Base-by-base conservation (phyloP, 345 rosid species). In the Eucalyptus pauciflora region DNA sequence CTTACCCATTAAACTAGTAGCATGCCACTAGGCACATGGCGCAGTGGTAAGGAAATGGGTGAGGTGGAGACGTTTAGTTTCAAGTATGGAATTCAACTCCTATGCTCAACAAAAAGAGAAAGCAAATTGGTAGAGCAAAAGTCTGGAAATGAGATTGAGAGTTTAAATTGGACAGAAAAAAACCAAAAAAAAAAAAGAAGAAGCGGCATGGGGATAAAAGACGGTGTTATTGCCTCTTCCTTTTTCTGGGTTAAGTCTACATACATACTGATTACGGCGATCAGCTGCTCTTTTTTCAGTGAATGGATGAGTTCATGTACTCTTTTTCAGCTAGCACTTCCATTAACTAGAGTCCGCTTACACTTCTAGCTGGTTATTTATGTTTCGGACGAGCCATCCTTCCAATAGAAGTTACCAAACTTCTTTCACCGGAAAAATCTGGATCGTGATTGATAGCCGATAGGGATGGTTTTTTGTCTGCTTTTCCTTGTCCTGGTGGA, bases 91-190 rank as follows among this genome's bases (percentile, higher is more conserved):
- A 0, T 56, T 56, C 62, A 56, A 22, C 2, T 52, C 4, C 3
- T 9, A 24, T 1, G 0, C 12, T 56, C 3, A 20, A 0, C 10
- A 24, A 56, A 41, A 1, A 56, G 29, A 12, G 1, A 56, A 56
- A 8, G 29, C 27, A 52, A 52, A 18, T 52, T 52, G 10, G 10
- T 24, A 10, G 12, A 8, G 29, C 27, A 24, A 56, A 56, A 56
- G 3, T 4, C 4, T 9, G 1, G 8, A 10, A 54, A 4, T 20
- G 0, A 54, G 24, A 22, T 8, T 20, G 25, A 20, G 27, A 54
- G 1, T 54, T 51, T 51, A 51, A 51, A 51, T 51, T 51, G 22
- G 54, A 51, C 54, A 16, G 50, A 11, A 48, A 48, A 48, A 43
- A 43, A 2, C 45, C 45, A 2, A 5, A 49, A 15, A 50, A 49